phyloP scores from a whole-genome alignment of 768 basidiomycete genomes.

The Exidia glandulosa region DNA sequence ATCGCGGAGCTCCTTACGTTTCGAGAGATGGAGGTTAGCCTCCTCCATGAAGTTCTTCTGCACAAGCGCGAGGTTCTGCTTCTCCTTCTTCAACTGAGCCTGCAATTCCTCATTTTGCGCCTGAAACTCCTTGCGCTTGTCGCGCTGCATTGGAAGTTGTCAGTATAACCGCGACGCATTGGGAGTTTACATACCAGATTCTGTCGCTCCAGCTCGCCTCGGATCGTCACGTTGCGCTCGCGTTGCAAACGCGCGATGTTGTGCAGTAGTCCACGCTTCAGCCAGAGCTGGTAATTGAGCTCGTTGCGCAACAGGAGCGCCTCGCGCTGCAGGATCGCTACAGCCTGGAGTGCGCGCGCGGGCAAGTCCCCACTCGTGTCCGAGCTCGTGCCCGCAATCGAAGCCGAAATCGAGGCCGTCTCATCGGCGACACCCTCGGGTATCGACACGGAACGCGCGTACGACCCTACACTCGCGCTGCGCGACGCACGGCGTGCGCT shows the following conservation, averaged over 20 bases:
- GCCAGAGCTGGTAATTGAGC: slow-evolving; percentile 78
- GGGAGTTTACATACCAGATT: slow-evolving; percentile 44
- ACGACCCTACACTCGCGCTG: neutral
- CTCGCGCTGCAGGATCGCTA: slow-evolving; percentile 65
- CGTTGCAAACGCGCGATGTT: slow-evolving; percentile 75
- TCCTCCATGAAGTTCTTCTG: slow-evolving; percentile 77
- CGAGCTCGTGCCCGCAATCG: neutral
- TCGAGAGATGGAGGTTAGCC: slow-evolving; percentile 72
- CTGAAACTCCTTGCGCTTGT: slow-evolving; percentile 70
- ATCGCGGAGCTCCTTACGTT: slow-evolving; percentile 60
- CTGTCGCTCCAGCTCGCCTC: slow-evolving; percentile 73
- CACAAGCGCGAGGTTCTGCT: slow-evolving; percentile 56
- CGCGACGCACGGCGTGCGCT: slow-evolving; percentile 3
- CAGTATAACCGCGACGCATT: too few species aligned
- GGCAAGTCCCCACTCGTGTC: slow-evolving; percentile 21
- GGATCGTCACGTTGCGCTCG: slow-evolving; percentile 58
- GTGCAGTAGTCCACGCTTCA: slow-evolving; percentile 67
- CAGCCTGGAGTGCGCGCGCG: slow-evolving; percentile 46
- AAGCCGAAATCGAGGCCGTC: neutral
- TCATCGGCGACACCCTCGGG: neutral
- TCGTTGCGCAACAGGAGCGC: slow-evolving; percentile 65
- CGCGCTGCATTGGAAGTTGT: slow-evolving; percentile 48
- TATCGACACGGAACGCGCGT: neutral
- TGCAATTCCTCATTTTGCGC: slow-evolving; percentile 56
- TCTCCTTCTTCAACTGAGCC: slow-evolving; percentile 60